These are phyloP conservation scores for Chaetomium globosum DNA, from an alignment of 2,329 filamentous ascomycete species.

Conservation along the genomic window DNA sequence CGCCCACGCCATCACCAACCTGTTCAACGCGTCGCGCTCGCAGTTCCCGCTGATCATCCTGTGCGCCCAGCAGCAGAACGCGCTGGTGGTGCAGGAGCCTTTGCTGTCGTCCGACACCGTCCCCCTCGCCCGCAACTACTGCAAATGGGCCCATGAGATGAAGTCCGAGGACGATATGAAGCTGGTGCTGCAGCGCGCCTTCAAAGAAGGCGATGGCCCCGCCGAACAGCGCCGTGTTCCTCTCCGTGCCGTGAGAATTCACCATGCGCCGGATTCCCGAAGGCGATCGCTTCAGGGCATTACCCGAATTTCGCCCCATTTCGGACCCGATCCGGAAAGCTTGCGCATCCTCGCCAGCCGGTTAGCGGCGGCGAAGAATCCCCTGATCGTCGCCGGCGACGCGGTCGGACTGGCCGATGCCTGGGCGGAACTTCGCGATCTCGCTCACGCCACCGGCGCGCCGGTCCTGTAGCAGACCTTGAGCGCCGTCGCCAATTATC, in stretches of 20 bases:
- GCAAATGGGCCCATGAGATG: conserved; percentile 4
- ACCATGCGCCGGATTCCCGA: conserved; percentile 3
- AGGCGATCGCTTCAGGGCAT: conserved; percentile 1
- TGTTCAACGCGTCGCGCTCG: conserved; percentile 6
- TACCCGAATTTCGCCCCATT: conserved; percentile 2
- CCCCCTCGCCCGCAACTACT: conserved; percentile 5
- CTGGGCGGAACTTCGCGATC: conserved; percentile 4
- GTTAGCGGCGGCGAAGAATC: conserved; percentile 4
- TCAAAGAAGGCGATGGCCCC: conserved; percentile 2
- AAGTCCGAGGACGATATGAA: conserved; percentile 6
- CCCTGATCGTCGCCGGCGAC: background rate
- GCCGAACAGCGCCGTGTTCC: background rate
- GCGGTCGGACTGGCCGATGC: conserved; percentile 3
- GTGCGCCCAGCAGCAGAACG: conserved; percentile 4
- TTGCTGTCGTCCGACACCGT: conserved; percentile 2
- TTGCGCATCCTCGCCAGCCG: background rate
- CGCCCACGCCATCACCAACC: conserved; percentile 6
- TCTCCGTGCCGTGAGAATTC: conserved; percentile 4
- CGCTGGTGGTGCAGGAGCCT: conserved; percentile 4
- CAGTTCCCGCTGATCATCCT: conserved; percentile 3
- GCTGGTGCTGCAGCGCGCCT: conserved; percentile 6
- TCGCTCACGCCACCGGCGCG: conserved; percentile 2
- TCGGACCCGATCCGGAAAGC: conserved; percentile 5
- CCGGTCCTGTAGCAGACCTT: conserved; percentile 4
- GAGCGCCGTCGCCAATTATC: conserved; percentile 5